A percentile compares a stretch with the other conserved stretches of the same genome.
phyloP scores from a whole-genome alignment of 345 rosid species.

The Luvunga scandens region DNA sequence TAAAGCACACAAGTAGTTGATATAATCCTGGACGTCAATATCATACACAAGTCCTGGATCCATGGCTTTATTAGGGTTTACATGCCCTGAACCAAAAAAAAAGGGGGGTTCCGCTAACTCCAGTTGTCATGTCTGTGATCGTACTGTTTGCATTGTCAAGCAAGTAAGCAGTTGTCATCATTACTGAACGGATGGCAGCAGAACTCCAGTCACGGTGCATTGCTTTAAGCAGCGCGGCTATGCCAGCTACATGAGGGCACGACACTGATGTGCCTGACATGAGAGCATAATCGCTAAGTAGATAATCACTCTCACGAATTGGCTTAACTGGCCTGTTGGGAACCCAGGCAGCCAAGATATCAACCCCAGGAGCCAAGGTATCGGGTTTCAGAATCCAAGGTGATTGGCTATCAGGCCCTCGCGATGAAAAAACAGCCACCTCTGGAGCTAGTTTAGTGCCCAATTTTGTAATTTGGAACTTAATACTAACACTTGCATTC shows the following conservation, averaged over 20 bases:
- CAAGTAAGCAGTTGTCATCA: constrained; percentile 46
- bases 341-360: constrained; percentile 40
- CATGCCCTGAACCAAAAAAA: constrained; percentile 47
- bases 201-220: constrained; percentile 39
- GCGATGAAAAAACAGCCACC: constrained; percentile 38
- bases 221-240: constrained; percentile 35
- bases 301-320: constrained; percentile 13
- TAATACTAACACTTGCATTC: constrained; percentile 19
- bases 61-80: constrained; percentile 36
- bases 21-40: constrained; percentile 23
- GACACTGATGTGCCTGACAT: constrained; percentile 45
- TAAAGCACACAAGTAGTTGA: constrained; percentile 37
- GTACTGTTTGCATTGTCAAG: constrained; percentile 17
- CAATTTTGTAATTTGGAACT: constrained; percentile 27
- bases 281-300: constrained; percentile 35
- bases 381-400: constrained; percentile 49
- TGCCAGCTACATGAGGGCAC: constrained; percentile 41
- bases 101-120: constrained; percentile 40
- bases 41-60: constrained; percentile 51
- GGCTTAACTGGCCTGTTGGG: constrained; percentile 30
- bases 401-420: constrained; percentile 36
- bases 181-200: constrained; percentile 42
- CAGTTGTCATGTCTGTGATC: constrained; percentile 35
- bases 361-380: constrained; percentile 38
- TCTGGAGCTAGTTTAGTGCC: constrained; percentile 38